Percentiles rank a stretch among this genome's conserved stretches.
These are phyloP conservation scores for Fusarium illudens DNA, from an alignment of 2,329 filamentous ascomycete species.

Conservation along the genomic window DNA sequence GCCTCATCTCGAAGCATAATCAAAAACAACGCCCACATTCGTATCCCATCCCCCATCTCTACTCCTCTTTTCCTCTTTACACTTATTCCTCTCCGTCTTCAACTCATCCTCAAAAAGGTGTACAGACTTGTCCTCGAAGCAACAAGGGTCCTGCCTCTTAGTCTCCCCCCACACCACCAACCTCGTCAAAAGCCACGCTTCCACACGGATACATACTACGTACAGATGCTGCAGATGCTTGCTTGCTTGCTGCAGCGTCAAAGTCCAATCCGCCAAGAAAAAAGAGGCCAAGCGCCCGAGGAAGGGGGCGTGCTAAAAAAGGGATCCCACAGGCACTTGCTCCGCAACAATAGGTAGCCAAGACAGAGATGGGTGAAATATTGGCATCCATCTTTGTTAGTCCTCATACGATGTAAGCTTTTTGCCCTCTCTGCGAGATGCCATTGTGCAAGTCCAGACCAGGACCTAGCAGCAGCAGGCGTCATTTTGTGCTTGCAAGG, in stretches of 20 bases:
- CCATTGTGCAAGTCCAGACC: not conserved
- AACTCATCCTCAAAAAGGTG: conserved; percentile 20
- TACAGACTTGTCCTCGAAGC: conserved; percentile 25
- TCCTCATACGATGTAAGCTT: conserved; percentile 1
- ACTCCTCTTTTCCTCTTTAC: not conserved
- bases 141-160: conserved; percentile 34
- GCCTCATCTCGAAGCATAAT: not conserved
- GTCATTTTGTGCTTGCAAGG: not conserved
- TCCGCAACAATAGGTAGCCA: not conserved
- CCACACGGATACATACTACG: not conserved
- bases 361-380: not conserved
- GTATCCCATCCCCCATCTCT: not conserved
- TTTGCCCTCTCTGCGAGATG: not conserved
- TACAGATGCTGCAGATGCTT: not conserved
- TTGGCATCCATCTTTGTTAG: not conserved
- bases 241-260: not conserved
- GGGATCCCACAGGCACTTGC: not conserved
- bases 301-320: not conserved
- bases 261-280: not conserved
- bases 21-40: not conserved
- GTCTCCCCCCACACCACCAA: conserved; percentile 36
- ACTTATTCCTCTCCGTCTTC: not conserved
- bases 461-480: not conserved
- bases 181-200: conserved; percentile 1
- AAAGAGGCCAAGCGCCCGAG: not conserved